Evolutionary conservation across 179 eudicot genomes (phyloP).

Genomic region (Beta lomatogona): DNA sequence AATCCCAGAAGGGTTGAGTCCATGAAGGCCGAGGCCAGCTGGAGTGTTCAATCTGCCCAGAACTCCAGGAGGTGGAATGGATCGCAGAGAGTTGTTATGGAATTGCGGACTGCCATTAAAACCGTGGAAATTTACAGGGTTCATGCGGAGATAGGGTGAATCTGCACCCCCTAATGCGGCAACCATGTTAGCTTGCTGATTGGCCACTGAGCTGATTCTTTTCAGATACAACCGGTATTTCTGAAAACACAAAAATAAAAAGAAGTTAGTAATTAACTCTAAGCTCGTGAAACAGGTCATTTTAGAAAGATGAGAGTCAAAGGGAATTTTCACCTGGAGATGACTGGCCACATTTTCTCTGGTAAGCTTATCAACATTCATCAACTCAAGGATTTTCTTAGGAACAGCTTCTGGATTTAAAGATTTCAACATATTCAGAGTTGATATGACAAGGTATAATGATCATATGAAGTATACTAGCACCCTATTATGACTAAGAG

Average conservation of each 20-base stretch:
- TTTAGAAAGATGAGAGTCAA: neutral
- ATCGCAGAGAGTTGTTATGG: conserved; percentile 43
- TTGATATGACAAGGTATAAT: neutral
- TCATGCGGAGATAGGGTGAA: conserved; percentile 46
- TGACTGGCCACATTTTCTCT: conserved; percentile 97
- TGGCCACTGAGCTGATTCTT: conserved; percentile 54
- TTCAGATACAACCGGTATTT: conserved; percentile 64
- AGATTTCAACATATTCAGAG: neutral
- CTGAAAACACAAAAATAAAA: conserved; percentile 32
- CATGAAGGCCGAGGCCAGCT: conserved; percentile 46
- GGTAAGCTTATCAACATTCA: conserved; percentile 88
- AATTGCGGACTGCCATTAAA: conserved; percentile 38
- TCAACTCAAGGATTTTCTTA: conserved; percentile 81
- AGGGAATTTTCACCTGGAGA: conserved; percentile 60
- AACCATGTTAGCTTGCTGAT: conserved; percentile 67
- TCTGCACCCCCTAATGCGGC: conserved; percentile 58
- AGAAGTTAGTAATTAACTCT: neutral
- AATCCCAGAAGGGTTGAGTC: conserved; percentile 50
- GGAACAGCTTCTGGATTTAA: conserved; percentile 87
- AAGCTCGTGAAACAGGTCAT: neutral
- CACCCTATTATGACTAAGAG: neutral
- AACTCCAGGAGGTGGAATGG: conserved; percentile 46
- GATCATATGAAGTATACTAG: neutral
- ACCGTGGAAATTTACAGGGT: conserved; percentile 41
- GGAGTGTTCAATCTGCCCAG: conserved; percentile 61